Percentiles rank a stretch among this genome's conserved stretches.
Conservation (phyloP, 2,329 filamentous ascomycete species). For the Tolypocladium ovalisporum region DNA sequence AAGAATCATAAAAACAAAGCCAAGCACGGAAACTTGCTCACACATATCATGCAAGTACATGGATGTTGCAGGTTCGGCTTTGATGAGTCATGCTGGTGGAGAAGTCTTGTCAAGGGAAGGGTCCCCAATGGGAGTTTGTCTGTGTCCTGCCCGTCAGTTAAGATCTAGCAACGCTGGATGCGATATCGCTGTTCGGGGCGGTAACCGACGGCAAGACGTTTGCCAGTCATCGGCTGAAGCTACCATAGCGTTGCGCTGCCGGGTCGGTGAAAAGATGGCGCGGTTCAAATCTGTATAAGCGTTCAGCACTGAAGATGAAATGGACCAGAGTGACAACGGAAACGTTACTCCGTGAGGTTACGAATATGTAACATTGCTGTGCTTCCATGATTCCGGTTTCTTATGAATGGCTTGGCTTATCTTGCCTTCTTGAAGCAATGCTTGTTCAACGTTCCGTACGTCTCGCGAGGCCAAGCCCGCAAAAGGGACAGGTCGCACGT, state of each 20-base stretch:
- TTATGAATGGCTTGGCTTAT: not conserved
- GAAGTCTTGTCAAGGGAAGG: not conserved
- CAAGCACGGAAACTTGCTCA: not conserved
- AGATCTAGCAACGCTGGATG: not conserved
- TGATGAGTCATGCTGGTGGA: constrained; percentile 2
- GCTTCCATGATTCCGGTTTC: not conserved
- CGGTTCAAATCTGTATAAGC: not conserved
- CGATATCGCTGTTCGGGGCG: not conserved
- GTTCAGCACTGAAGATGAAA: not conserved
- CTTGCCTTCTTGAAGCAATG: not conserved
- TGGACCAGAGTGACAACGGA: not conserved
- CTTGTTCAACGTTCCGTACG: not conserved
- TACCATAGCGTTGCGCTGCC: not conserved
- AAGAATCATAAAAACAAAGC: not conserved
- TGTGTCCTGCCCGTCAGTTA: not conserved
- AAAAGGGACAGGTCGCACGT: too few species aligned
- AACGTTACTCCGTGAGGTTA: not conserved
- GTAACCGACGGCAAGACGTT: not conserved
- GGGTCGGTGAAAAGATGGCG: not conserved
- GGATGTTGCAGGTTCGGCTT: not conserved
- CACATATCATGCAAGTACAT: not conserved
- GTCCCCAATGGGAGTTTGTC: not conserved
- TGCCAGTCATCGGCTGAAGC: not conserved
- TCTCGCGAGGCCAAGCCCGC: too few species aligned
- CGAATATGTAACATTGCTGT: not conserved